phyloP scores from a whole-genome alignment of 2,329 filamentous ascomycete species.

The Phaeosphaeriaceae sp. region DNA sequence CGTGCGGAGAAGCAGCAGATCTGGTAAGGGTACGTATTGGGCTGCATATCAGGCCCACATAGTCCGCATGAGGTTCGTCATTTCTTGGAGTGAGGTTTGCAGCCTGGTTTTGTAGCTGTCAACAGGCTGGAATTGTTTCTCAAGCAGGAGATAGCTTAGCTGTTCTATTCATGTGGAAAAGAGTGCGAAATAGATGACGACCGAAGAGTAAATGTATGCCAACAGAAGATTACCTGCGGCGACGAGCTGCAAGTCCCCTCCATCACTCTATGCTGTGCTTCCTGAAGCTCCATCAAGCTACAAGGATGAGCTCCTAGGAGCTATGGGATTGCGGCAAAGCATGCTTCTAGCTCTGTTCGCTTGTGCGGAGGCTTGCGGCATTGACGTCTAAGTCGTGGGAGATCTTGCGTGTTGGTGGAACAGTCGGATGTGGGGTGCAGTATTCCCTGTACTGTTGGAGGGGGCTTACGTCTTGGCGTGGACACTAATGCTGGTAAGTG shows the following conservation, averaged over 20 bases:
- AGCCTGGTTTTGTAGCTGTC: neutral
- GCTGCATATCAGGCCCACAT: constrained; percentile 22
- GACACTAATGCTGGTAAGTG: constrained; percentile 26
- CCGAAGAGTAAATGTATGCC: neutral
- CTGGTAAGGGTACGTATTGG: constrained; percentile 19
- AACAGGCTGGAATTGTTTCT: neutral
- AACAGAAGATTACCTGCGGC: neutral
- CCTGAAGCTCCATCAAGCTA: constrained; percentile 11
- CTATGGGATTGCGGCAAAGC: constrained; percentile 13
- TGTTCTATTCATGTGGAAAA: neutral
- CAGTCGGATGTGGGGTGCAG: constrained; percentile 45
- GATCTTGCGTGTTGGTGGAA: constrained; percentile 21
- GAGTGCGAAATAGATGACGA: no score
- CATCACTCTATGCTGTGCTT: constrained; percentile 17
- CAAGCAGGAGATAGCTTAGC: neutral
- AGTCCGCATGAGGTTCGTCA: constrained; percentile 29
- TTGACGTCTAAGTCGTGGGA: constrained; percentile 20
- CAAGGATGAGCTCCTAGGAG: constrained; percentile 14
- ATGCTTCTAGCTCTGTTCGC: constrained; percentile 12
- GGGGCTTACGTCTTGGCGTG: constrained; percentile 29
- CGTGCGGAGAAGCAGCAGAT: constrained; percentile 33
- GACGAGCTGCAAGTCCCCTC: neutral
- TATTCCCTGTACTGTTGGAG: constrained; percentile 11
- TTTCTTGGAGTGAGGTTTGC: constrained; percentile 20
- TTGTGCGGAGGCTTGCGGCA: constrained; percentile 25